Conservation (phyloP, 2,329 filamentous ascomycete species). For the Septoria petroselini region DNA sequence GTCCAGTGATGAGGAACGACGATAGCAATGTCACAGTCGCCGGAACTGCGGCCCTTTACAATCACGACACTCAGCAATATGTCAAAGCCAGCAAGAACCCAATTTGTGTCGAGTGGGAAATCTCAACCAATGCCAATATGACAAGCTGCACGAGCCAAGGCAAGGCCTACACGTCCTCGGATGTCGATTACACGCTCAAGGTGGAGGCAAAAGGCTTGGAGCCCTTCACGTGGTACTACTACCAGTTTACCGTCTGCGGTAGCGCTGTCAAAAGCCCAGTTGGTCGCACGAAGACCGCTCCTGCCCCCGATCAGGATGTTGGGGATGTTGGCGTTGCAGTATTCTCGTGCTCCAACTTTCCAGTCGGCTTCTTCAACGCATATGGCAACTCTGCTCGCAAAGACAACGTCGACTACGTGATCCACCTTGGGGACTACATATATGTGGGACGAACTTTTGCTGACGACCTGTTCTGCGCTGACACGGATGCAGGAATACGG, state of each 20-base stretch:
- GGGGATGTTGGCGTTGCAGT: constrained; percentile 28
- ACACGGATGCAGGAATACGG: background rate
- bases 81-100: constrained; percentile 26
- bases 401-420: constrained; percentile 43
- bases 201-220: constrained; percentile 28
- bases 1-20: constrained; percentile 27
- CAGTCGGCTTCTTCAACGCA: constrained; percentile 31
- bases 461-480: background rate
- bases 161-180: constrained; percentile 30
- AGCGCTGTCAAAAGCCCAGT: constrained; percentile 27
- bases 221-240: constrained; percentile 32
- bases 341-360: constrained; percentile 33
- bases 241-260: constrained; percentile 31
- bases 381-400: constrained; percentile 32
- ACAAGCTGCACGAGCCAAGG: constrained; percentile 22
- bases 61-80: constrained; percentile 31
- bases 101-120: constrained; percentile 26
- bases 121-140: constrained; percentile 22
- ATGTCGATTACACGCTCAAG: constrained; percentile 34
- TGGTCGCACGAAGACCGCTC: constrained; percentile 33
- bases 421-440: constrained; percentile 21
- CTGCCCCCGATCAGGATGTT: constrained; percentile 26
- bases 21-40: constrained; percentile 31
- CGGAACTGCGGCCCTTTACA: constrained; percentile 30
- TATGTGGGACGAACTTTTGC: background rate